phyloP scores from a whole-genome alignment of 1,139 yeast species.

The Suhomyces ambrosiae region DNA sequence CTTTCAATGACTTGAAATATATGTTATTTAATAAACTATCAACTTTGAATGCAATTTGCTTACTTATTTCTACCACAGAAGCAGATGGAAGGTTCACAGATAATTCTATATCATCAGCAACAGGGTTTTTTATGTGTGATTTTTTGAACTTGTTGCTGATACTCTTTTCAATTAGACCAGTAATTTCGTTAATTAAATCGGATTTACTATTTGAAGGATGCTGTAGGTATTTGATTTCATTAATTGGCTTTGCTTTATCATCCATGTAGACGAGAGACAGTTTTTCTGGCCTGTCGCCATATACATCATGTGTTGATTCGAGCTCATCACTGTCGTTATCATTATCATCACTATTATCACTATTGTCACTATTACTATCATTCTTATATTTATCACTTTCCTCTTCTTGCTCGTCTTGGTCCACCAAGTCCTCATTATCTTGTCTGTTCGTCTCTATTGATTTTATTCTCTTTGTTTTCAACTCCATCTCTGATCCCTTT shows the following conservation, averaged over 20 bases:
- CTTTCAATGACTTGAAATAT: slow-evolving; percentile 5
- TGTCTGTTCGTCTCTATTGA: background rate
- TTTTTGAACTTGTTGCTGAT: slow-evolving; percentile 1
- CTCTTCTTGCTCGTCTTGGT: background rate
- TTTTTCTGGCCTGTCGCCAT: background rate
- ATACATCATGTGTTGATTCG: too few species aligned
- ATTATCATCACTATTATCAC: slow-evolving; percentile 1
- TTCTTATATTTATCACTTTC: background rate
- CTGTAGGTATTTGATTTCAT: slow-evolving; percentile 12
- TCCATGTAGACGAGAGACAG: background rate
- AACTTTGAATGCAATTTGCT: slow-evolving; percentile 25
- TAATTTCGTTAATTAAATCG: slow-evolving; percentile 41
- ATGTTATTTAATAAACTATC: slow-evolving; percentile 18
- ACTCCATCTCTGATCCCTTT: background rate
- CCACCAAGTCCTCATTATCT: background rate
- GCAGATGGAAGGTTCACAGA: slow-evolving; percentile 25
- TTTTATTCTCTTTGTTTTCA: background rate
- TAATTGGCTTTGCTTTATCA: background rate
- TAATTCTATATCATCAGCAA: slow-evolving; percentile 6
- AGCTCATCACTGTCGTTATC: slow-evolving; percentile 10
- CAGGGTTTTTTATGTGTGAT: background rate
- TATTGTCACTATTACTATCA: slow-evolving; percentile 8
- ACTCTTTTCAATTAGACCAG: slow-evolving; percentile 36
- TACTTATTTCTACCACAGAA: slow-evolving; percentile 22
- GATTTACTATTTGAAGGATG: slow-evolving; percentile 30